Base-by-base conservation (phyloP, 2,329 filamentous ascomycete genomes). In the Ophiostoma pallidulum region DNA sequence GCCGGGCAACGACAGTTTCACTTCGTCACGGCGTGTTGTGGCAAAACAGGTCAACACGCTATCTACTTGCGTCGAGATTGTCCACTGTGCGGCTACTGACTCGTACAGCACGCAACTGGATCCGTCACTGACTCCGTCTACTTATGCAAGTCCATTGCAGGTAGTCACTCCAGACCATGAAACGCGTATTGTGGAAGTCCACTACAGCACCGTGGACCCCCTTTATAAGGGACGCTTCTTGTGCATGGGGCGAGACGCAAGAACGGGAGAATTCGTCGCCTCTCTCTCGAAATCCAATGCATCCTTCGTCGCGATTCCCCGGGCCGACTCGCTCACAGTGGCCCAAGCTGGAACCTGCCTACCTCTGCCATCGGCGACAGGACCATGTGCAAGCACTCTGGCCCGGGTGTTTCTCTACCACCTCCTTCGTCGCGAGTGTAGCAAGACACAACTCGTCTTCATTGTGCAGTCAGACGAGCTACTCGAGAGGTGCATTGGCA, bases 11-110 rank as follows among this genome's bases (percentile, higher is more conserved):
- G 58, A 66, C 33, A 59, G 65, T 0, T 54, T 63, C 41, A 71
- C 70, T 42, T 60, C 67, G 2, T 45, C 59, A 2, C 63, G 67
- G 8, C 60, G 67, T 7, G 48, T 64, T 1, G 60, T 71, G 8
- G 52, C 59, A 0, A 56, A 51, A 3, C 49, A 51, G 0, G 41
- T 63, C 20, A 65, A 68, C 49, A 66, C 63, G 0, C 56, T 66
- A 4, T 56, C 59, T n/a, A 54, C 57, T 0, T 44, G 51, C 8
- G 56, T 69, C 3, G 56, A 62, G 39, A 41, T 67, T 29, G 40
- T 60, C 1, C 51, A 56, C 1, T 10, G 19, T 8, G 18, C 3
- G 8, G 8, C 12, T 2, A 38, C 14, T 9, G 8, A 8, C 16
- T 7, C 13, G 13, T 26, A 38, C 39, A 9, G 3, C 10, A 31